Base-by-base conservation (phyloP, 208 protist genomes). In the Strigomonas culicis region DNA sequence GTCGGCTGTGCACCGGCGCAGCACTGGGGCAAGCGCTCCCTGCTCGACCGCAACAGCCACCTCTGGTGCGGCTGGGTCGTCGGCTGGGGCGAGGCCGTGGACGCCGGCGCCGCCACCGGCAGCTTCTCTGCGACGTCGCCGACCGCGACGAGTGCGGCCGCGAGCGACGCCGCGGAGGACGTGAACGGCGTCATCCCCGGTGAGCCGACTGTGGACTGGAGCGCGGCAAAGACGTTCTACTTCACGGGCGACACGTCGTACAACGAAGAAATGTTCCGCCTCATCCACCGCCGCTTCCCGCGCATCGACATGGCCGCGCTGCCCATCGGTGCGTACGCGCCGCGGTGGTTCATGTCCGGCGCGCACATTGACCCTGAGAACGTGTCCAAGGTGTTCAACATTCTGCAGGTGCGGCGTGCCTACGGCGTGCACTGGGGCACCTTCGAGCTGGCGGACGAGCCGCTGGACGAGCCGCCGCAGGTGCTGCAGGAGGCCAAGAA, bases 361-460 rank as follows among this genome's bases (percentile, higher is more conserved):
- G 61, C 79, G 27, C 92, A 97, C 64, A 68, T 91, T 15, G 70
- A 92, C 59, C 86, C 89, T 19, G 70, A 74, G 58, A 63, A 91
- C 57, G 82, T 86, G 4, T 84, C 91, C n/a, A 44, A 88, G 51
- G 85, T 93, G 21, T 86, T 91, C 50, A 62, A 82, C 41, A 79
- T 90, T 25, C 41, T 92, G 22, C 60, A 77, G 31, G 63, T 73
- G 1, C 72, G 80, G 46, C 46, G 59, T 6, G 71, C 71, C 0
- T 72, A 90, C 34, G 89, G 67, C 10, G 84, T 97, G 34, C 92
- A 97, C 77, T 97, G 82, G 80, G 87, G 76, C 24, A 97, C 92
- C 17, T 97, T 93, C 60, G 65, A 87, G 58, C 77, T 97, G 1
- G 74, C 77, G 0, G 69, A 80, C 27, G 91, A 97, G 53, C 77